Evolutionary conservation across 2,329 filamentous ascomycete species (phyloP), one percentile per base, ranked within the genome.

Genomic region (Scedosporium boydii): DNA sequence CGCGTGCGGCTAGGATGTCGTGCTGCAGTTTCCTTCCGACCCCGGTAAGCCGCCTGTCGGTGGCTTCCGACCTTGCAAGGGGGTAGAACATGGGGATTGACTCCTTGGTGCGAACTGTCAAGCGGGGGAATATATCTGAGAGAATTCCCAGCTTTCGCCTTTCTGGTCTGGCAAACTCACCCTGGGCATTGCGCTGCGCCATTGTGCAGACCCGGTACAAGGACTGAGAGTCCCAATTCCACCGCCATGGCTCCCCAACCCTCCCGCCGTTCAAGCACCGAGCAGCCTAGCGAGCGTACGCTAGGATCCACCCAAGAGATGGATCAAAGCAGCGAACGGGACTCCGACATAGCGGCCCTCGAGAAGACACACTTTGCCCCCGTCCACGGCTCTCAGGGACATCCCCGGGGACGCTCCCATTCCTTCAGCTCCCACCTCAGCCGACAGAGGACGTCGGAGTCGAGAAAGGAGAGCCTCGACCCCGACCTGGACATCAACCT

Each of bases 401-500:
- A 6, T 4, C 18, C 29, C 6, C 64, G 60, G 6, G 58, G 53
- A 23, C 58, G 59, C 57, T 64, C 63, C 44, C 67, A 66, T 4
- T 63, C 66, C 29, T 70, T 67, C 14, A 63, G 65, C 41, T 70
- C 70, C 12, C 12, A 27, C 18, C 57, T 21, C 38, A 42, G 34
- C 38, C 38, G 38, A 5, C 16, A 34, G n/a, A 42, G 14, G 57
- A 21, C 57, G 6, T 18, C 57, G 2, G 27, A 38, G 16, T 58
- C 55, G 2, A 64, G 64, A 12, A 77, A 77, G 63, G 75, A 77
- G 63, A 60, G 66, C 9, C 69, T 70, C 48, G 75, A 79, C 65
- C 77, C 77, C 6, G 67, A 75, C 26, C 69, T 78, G 53, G 80
- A 83, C 67, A 69, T 80, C 59, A 79, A 89, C 67, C 79, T 91